Percentiles rank a stretch among this genome's conserved stretches.
phyloP scores from a whole-genome alignment of 768 basidiomycete species.

The Agrocybe pediades region DNA sequence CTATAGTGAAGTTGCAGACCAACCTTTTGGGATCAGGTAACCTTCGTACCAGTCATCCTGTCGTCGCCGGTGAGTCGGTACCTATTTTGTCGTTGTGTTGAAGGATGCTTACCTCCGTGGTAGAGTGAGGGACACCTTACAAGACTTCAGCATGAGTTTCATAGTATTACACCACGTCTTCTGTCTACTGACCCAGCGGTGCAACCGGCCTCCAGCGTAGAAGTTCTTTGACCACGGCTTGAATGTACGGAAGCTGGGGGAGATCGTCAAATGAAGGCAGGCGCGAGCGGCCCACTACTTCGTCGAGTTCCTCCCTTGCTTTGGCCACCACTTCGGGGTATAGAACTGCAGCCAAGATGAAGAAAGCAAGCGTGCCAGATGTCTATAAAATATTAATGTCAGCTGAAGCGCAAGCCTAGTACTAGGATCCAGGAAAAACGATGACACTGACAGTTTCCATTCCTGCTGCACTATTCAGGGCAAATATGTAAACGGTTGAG shows the following conservation, averaged over 20 bases:
- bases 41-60: slow-evolving; percentile 47
- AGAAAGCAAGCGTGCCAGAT: neutral
- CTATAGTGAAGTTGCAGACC: too few species aligned
- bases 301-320: slow-evolving; percentile 23
- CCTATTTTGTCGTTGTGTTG: too few species aligned
- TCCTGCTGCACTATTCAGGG: neutral
- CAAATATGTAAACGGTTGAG: too few species aligned
- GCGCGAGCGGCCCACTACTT: slow-evolving; percentile 17
- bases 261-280: slow-evolving; percentile 19
- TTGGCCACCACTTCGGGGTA: slow-evolving; percentile 15
- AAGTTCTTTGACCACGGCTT: slow-evolving; percentile 21
- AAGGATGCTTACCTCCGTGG: neutral
- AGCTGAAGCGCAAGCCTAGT: neutral
- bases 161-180: neutral
- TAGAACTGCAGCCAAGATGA: slow-evolving; percentile 18
- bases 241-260: slow-evolving; percentile 10
- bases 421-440: neutral
- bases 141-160: neutral
- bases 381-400: slow-evolving; percentile 1
- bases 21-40: slow-evolving; percentile 43
- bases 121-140: neutral
- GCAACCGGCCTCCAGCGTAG: slow-evolving; percentile 16
- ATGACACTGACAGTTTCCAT: neutral
- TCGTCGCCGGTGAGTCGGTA: neutral
- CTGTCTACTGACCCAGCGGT: slow-evolving; percentile 15